These are phyloP conservation scores for Lachancea dasiensis DNA, from an alignment of 805 yeast genomes.

Conservation along the genomic window DNA sequence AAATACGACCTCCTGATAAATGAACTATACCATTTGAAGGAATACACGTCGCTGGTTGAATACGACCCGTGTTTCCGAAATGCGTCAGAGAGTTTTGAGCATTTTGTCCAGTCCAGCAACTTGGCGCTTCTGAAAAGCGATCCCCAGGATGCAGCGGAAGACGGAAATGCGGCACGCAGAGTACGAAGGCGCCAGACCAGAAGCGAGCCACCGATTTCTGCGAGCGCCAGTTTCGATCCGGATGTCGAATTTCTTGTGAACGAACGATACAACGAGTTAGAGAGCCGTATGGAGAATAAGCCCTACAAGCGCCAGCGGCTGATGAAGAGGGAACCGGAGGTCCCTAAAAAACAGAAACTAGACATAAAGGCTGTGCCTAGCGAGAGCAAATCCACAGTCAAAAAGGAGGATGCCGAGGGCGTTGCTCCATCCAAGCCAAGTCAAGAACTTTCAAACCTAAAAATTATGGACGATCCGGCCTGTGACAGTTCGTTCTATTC, in stretches of 20 bases:
- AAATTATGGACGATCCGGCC: not conserved
- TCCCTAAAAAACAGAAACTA: slow-evolving; percentile 2
- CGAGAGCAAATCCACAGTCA: not conserved
- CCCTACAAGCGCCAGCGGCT: slow-evolving; percentile 3
- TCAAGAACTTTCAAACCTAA: not conserved
- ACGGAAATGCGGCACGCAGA: slow-evolving; percentile 18
- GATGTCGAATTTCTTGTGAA: slow-evolving; percentile 15
- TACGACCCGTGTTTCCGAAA: slow-evolving; percentile 47
- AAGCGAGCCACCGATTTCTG: slow-evolving; percentile 5
- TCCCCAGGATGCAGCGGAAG: slow-evolving; percentile 28
- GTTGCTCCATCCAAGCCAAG: not conserved
- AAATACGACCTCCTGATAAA: slow-evolving; percentile 46
- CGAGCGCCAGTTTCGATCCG: not conserved
- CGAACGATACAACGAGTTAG: slow-evolving; percentile 15
- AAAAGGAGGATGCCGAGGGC: not conserved
- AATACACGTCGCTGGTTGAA: slow-evolving; percentile 53
- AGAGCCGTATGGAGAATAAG: slow-evolving; percentile 7
- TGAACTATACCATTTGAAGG: slow-evolving; percentile 58
- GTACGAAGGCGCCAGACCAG: slow-evolving; percentile 17
- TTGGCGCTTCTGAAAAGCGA: slow-evolving; percentile 33
- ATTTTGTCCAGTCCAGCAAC: slow-evolving; percentile 32
- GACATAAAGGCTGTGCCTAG: not conserved
- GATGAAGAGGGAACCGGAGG: not conserved
- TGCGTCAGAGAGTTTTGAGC: slow-evolving; percentile 34
- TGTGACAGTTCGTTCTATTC: slow-evolving; percentile 25